phyloP scores from a whole-genome alignment of 352 stramenopile species.

The Pythium graminicola region DNA sequence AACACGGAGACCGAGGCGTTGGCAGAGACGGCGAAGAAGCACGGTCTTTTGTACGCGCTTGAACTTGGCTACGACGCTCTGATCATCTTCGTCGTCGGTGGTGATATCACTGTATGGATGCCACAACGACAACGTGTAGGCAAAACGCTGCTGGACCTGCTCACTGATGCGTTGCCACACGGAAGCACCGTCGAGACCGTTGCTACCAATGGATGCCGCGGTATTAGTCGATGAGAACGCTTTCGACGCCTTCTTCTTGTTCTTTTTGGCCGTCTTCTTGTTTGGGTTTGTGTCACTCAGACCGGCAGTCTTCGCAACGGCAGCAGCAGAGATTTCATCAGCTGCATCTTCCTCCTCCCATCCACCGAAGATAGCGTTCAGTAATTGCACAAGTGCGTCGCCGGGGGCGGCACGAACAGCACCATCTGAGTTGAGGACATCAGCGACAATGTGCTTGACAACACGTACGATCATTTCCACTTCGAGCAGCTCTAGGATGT shows the following conservation, averaged over 20 bases:
- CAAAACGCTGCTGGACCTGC: constrained; percentile 70
- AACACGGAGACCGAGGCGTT: constrained; percentile 90
- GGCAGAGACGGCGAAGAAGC: constrained; percentile 90
- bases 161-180: constrained; percentile 57
- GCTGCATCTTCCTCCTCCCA: constrained; percentile 20
- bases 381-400: constrained; percentile 63
- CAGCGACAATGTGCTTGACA: constrained; percentile 80
- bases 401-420: constrained; percentile 61
- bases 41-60: constrained; percentile 66
- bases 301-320: constrained; percentile 14
- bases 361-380: constrained; percentile 80
- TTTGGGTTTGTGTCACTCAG: constrained; percentile 32
- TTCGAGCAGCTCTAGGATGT: constrained; percentile 92
- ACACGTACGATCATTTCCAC: constrained; percentile 94
- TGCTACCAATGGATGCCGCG: constrained; percentile 4
- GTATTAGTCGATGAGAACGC: constrained; percentile 1
- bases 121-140: constrained; percentile 75
- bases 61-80: constrained; percentile 19
- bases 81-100: constrained; percentile 20
- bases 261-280: constrained; percentile 38
- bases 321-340: constrained; percentile 9
- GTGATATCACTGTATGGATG: constrained; percentile 25
- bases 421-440: constrained; percentile 60
- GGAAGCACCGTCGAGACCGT: constrained; percentile 30
- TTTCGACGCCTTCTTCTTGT: constrained; percentile 29